Conservation (phyloP, 2,329 filamentous ascomycete genomes). For the Ophiostoma fasciatum region DNA sequence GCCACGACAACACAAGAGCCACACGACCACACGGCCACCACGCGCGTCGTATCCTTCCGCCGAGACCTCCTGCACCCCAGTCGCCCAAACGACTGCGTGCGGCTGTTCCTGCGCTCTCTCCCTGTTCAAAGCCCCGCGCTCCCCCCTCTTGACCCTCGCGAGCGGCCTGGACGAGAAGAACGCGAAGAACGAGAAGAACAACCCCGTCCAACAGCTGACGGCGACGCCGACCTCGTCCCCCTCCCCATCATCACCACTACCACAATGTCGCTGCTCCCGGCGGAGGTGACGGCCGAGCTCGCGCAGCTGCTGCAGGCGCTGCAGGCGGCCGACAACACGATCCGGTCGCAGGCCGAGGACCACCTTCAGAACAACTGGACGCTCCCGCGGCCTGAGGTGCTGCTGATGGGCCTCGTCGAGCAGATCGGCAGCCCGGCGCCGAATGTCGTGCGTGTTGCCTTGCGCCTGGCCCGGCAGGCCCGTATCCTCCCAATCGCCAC, state of each 20-base stretch:
- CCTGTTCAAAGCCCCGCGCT: no score
- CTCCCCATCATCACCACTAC: no score
- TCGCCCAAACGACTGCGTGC: not conserved
- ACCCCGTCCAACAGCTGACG: no score
- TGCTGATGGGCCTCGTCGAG: conserved; percentile 88
- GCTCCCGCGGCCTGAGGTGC: conserved; percentile 60
- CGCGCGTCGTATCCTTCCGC: no score
- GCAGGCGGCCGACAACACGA: conserved; percentile 75
- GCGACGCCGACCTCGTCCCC: no score
- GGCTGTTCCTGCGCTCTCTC: not conserved
- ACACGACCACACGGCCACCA: no score
- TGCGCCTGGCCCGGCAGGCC: not conserved
- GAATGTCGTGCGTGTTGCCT: conserved; percentile 42
- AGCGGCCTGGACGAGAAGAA: no score
- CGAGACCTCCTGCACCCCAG: no score
- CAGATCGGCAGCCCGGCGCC: conserved; percentile 72
- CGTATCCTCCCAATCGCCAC: no score
- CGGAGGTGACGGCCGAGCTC: conserved; percentile 74
- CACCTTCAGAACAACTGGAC: conserved; percentile 88
- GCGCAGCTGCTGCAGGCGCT: conserved; percentile 75
- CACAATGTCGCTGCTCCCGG: conserved; percentile 79
- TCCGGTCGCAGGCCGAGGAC: conserved; percentile 77
- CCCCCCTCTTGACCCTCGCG: no score
- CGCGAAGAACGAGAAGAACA: no score
- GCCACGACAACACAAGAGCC: not conserved